Evolutionary conservation across 805 yeast species (phyloP).

Genomic region (Pichia membranifaciens): DNA sequence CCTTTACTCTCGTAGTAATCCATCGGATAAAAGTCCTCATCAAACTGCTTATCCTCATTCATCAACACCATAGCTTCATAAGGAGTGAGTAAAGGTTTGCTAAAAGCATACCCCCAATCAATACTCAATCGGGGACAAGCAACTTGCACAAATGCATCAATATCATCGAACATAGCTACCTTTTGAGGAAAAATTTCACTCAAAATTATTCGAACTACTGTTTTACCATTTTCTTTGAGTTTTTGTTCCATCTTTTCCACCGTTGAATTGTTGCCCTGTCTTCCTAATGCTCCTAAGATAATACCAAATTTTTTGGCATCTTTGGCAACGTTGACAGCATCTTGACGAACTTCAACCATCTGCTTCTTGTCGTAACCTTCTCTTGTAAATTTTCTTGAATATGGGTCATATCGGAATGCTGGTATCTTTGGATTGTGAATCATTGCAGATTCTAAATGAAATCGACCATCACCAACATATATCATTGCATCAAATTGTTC

Average conservation of each 20-base stretch:
- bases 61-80: slow-evolving; percentile 93
- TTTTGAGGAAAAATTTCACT: slow-evolving; percentile 94
- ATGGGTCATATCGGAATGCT: slow-evolving; percentile 93
- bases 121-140: slow-evolving; percentile 96
- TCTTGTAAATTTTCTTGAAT: slow-evolving; percentile 81
- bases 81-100: slow-evolving; percentile 86
- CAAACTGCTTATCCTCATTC: slow-evolving; percentile 64
- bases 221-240: slow-evolving; percentile 50
- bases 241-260: slow-evolving; percentile 56
- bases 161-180: slow-evolving; percentile 83
- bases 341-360: slow-evolving; percentile 64
- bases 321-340: slow-evolving; percentile 63
- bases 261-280: slow-evolving; percentile 88
- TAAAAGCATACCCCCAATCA: slow-evolving; percentile 98
- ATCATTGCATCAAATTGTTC: slow-evolving; percentile 71
- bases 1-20: slow-evolving; percentile 89
- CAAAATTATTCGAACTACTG: slow-evolving; percentile 73
- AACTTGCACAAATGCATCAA: slow-evolving; percentile 93
- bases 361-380: slow-evolving; percentile 87
- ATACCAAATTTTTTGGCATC: slow-evolving; percentile 67
- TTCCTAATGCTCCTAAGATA: slow-evolving; percentile 87
- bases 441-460: slow-evolving; percentile 94
- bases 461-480: slow-evolving; percentile 93
- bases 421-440: slow-evolving; percentile 92
- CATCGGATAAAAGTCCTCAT: slow-evolving; percentile 77